These are phyloP conservation scores for Glaciozyma martinii DNA, from an alignment of 768 basidiomycete genomes.

Conservation along the genomic window DNA sequence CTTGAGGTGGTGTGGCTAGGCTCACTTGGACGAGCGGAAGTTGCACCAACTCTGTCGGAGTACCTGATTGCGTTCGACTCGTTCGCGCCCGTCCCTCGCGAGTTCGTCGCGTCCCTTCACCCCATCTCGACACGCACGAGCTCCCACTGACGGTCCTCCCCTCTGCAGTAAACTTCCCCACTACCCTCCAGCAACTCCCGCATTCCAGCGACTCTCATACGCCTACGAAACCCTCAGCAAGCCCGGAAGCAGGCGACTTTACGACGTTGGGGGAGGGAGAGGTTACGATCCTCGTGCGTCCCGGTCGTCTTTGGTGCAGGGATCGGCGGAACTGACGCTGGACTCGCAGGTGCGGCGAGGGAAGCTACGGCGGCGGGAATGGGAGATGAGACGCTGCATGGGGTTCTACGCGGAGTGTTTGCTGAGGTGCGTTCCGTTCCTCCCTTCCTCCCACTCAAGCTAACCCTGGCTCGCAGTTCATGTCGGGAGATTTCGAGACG, in stretches of 20 bases:
- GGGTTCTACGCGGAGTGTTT: constrained; percentile 64
- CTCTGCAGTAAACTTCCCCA: constrained; percentile 63
- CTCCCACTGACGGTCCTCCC: neutral
- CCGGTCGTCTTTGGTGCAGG: neutral
- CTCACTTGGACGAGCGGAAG: no score
- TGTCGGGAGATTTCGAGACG: constrained; percentile 80
- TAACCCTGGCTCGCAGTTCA: constrained; percentile 37
- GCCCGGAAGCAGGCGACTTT: constrained; percentile 57
- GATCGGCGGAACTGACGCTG: no score
- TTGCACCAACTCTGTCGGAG: no score
- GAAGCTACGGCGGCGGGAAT: no score
- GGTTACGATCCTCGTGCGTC: constrained; percentile 25
- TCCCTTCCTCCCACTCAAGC: no score
- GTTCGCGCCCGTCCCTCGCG: neutral
- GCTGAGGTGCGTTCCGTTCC: constrained; percentile 47
- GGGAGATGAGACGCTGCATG: constrained; percentile 70
- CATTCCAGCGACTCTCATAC: constrained; percentile 77
- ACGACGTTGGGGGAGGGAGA: constrained; percentile 46
- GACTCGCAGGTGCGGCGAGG: no score
- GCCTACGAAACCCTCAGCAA: constrained; percentile 73
- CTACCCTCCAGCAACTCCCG: constrained; percentile 65
- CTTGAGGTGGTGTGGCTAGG: no score
- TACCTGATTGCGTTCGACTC: no score
- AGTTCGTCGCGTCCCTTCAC: neutral
- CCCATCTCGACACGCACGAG: neutral